phyloP scores from a whole-genome alignment of 2,329 filamentous ascomycete species.

The Neurospora crassa region DNA sequence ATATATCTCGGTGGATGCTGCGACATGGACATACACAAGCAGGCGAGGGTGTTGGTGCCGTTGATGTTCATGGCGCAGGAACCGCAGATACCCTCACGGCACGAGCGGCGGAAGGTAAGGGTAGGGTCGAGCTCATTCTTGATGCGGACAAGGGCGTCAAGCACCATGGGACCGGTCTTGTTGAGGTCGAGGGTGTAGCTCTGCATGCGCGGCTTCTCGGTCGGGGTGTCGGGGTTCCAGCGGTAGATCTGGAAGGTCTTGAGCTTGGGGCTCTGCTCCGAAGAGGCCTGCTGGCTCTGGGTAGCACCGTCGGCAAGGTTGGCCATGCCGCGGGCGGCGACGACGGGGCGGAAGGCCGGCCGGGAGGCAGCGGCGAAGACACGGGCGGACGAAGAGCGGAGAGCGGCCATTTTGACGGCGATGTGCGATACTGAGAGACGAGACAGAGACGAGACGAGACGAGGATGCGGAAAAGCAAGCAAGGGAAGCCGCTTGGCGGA shows the following conservation, averaged over 20 bases:
- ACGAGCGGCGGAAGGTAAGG: slow-evolving; percentile 89
- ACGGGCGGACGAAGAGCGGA: slow-evolving; percentile 47
- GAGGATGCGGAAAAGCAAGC: neutral
- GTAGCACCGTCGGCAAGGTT: slow-evolving; percentile 26
- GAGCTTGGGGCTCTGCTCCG: slow-evolving; percentile 52
- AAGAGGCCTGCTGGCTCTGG: slow-evolving; percentile 46
- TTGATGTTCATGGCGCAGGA: slow-evolving; percentile 99
- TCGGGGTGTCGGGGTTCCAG: slow-evolving; percentile 91
- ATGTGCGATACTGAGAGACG: slow-evolving; percentile 5
- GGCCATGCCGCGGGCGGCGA: slow-evolving; percentile 18
- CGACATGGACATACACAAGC: slow-evolving; percentile 68
- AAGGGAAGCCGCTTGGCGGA: slow-evolving; percentile 1
- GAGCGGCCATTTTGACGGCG: slow-evolving; percentile 44
- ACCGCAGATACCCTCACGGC: slow-evolving; percentile 96
- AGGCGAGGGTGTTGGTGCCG: slow-evolving; percentile 94
- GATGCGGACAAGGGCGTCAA: slow-evolving; percentile 93
- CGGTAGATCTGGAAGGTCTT: slow-evolving; percentile 99
- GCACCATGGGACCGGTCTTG: slow-evolving; percentile 98
- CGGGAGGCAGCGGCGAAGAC: slow-evolving; percentile 37
- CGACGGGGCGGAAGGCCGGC: slow-evolving; percentile 25
- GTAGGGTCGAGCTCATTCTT: slow-evolving; percentile 99
- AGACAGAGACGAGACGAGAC: neutral
- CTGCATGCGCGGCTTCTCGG: slow-evolving; percentile 92
- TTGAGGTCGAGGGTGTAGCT: slow-evolving; percentile 90
- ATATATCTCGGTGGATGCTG: neutral